phyloP scores from a whole-genome alignment of 2,329 filamentous ascomycete genomes.

The Stenocarpella maydis region DNA sequence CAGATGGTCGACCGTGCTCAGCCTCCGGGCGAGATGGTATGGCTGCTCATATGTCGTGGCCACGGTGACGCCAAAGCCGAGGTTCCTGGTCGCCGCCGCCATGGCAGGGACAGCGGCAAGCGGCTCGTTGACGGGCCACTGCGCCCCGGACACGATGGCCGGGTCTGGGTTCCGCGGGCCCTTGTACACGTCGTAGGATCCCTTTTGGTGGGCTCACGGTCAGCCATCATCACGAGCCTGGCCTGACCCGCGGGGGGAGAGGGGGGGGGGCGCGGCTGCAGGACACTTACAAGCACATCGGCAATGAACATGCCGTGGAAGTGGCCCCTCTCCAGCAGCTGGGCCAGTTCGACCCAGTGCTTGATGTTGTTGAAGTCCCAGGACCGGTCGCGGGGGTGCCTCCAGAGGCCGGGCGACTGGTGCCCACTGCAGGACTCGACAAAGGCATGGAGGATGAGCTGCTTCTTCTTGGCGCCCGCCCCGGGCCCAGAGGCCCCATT shows the following conservation, averaged over 20 bases:
- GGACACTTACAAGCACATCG: slow-evolving; percentile 43
- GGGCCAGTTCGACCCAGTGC: slow-evolving; percentile 48
- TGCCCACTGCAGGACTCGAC: slow-evolving; percentile 40
- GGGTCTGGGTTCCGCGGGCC: slow-evolving; percentile 64
- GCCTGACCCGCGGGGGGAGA: too few relatives aligned
- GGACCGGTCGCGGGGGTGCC: slow-evolving; percentile 36
- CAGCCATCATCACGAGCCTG: too few relatives aligned
- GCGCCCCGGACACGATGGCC: slow-evolving; percentile 68
- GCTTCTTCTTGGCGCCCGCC: slow-evolving; percentile 45
- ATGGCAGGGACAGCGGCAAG: slow-evolving; percentile 71
- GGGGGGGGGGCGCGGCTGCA: too few relatives aligned
- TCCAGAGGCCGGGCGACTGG: slow-evolving; percentile 34
- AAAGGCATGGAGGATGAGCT: slow-evolving; percentile 53
- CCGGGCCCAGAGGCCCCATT: not conserved
- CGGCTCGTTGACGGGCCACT: slow-evolving; percentile 77
- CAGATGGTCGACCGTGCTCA: slow-evolving; percentile 74
- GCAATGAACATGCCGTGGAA: slow-evolving; percentile 52
- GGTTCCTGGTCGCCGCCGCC: slow-evolving; percentile 72
- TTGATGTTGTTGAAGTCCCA: slow-evolving; percentile 38
- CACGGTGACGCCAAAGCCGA: slow-evolving; percentile 75
- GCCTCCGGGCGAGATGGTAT: slow-evolving; percentile 70
- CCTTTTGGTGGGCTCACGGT: slow-evolving; percentile 43
- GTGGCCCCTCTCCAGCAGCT: slow-evolving; percentile 48
- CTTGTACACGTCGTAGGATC: slow-evolving; percentile 76
- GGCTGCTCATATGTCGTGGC: slow-evolving; percentile 77